Evolutionary conservation across 805 yeast genomes (phyloP), one percentile per base, ranked within the genome.

Genomic region (Candida caryicola): DNA sequence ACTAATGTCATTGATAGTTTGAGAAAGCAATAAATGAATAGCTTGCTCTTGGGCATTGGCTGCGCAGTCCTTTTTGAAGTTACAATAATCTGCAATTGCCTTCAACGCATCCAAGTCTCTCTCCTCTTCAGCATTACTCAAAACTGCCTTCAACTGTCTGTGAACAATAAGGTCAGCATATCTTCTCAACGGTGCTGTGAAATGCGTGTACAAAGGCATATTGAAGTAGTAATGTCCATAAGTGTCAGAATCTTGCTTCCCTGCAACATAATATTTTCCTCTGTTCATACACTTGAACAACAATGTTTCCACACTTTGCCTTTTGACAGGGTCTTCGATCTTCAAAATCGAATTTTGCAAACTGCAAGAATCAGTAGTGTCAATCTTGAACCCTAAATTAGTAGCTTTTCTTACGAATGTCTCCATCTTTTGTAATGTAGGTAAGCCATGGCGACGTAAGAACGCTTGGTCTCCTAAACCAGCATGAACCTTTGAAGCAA

Each of bases 51-150:
- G 98, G 1, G 97, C 96, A 44, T 78, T 78, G 46, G 80, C 81
- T 2, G 98, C 93, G 60, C 96, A 90, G 55, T 91, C 98, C 57
- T 89, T 87, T 62, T 90, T 89, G 73, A 91, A 93, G 52, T 88
- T 89, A 64, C 97, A 91, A 59, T 89, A 90, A 53, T 91, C 96
- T 8, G 95, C 83, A 23, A 86, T 76, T 52, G 86, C 83, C 53
- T 85, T 83, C 51, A 90, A 68, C 0, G 89, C 69, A 27, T 85
- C 91, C 37, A 78, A 55, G 43, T 81, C 87, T 21, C 36, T 46
- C 29, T 46, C 74, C 12, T 69, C 74, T 6, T 53, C 42, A 2
- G 59, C 62, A 28, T 60, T 53, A 26, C 61, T 63, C 28, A 93
- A 59, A 18, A 82, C 77, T 2, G 79, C 60, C 57, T 86, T 90